These are phyloP conservation scores for Nemania diffusa DNA, from an alignment of 2,329 filamentous ascomycete genomes.

Conservation along the genomic window DNA sequence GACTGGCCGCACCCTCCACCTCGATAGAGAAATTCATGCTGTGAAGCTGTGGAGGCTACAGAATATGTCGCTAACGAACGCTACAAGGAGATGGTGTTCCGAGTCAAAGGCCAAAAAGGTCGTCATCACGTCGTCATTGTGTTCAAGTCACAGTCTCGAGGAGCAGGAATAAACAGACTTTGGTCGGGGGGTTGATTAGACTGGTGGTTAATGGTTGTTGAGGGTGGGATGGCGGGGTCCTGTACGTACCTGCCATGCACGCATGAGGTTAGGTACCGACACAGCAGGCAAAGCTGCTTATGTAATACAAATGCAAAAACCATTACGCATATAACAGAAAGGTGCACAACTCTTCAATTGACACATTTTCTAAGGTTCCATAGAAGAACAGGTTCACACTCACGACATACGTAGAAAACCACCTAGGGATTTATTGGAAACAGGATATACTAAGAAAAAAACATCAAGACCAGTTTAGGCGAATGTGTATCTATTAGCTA, in stretches of 20 bases:
- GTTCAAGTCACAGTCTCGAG: neutral
- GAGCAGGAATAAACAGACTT: neutral
- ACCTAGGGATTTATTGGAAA: neutral
- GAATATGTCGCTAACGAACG: no score
- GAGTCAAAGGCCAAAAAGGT: neutral
- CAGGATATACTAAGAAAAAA: neutral
- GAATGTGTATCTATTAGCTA: constrained; percentile 49
- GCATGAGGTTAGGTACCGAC: no score
- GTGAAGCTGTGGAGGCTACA: constrained; percentile 10
- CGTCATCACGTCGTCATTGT: constrained; percentile 12
- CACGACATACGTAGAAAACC: neutral
- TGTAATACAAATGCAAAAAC: no score
- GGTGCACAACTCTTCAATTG: neutral
- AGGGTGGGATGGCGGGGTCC: no score
- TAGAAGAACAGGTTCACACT: neutral
- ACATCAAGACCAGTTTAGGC: constrained; percentile 3
- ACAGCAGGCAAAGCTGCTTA: no score
- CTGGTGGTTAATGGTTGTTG: no score
- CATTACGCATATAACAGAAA: no score
- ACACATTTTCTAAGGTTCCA: neutral
- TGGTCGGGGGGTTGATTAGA: no score
- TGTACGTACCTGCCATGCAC: no score
- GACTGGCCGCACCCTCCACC: constrained; percentile 82
- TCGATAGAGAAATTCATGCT: constrained; percentile 79
- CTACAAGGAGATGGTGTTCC: neutral